phyloP scores from a whole-genome alignment of 495 filamentous ascomycete species.

The Parachaetomium inaequale region DNA sequence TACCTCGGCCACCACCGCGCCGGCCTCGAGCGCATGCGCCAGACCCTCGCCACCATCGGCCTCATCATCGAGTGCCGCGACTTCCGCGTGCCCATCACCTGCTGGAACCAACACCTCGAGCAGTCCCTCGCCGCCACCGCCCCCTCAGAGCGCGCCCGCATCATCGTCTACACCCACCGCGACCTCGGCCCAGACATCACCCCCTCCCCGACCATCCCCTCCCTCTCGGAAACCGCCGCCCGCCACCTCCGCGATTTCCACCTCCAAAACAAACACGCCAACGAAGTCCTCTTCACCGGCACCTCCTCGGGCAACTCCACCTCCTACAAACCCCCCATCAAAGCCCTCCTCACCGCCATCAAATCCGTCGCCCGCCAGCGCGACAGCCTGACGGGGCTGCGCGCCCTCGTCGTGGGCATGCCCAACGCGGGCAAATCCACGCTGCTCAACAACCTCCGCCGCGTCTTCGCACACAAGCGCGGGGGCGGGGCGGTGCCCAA shows the following conservation, averaged over 20 bases:
- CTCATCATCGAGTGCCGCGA: slow-evolving; percentile 95
- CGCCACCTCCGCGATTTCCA: slow-evolving; percentile 28
- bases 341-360: slow-evolving; percentile 33
- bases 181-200: slow-evolving; percentile 57
- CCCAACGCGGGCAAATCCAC: slow-evolving; percentile 94
- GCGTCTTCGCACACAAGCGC: too few relatives aligned
- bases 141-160: slow-evolving; percentile 52
- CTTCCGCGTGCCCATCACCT: slow-evolving; percentile 82
- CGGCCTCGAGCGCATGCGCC: slow-evolving; percentile 82
- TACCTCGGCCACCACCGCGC: slow-evolving; percentile 92
- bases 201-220: neutral
- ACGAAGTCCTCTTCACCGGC: slow-evolving; percentile 58
- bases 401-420: slow-evolving; percentile 90
- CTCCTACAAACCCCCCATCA: slow-evolving; percentile 3
- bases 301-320: slow-evolving; percentile 18
- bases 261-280: slow-evolving; percentile 22
- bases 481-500: slow-evolving; percentile 65
- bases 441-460: slow-evolving; percentile 80
- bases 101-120: slow-evolving; percentile 89
- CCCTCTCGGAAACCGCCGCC: neutral
- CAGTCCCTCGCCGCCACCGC: slow-evolving; percentile 55
- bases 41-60: slow-evolving; percentile 72
- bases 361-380: slow-evolving; percentile 31
- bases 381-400: slow-evolving; percentile 54
- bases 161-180: slow-evolving; percentile 89